These are phyloP conservation scores for Moesziomyces parantarcticus DNA, from an alignment of 1,284 basidiomycete species.

Conservation along the genomic window DNA sequence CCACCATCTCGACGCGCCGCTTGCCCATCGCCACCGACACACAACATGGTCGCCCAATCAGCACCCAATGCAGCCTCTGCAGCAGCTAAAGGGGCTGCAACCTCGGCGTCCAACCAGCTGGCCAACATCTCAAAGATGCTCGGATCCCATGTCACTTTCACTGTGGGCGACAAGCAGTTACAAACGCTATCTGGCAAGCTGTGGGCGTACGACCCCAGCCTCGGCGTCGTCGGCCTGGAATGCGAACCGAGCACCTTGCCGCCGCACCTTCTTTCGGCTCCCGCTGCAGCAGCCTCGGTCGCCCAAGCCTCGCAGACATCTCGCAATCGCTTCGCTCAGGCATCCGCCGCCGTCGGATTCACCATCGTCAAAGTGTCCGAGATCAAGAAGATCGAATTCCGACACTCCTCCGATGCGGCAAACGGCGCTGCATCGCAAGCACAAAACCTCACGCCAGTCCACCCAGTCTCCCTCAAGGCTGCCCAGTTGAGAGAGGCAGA, in stretches of 20 bases:
- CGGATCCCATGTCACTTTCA: constrained; percentile 34
- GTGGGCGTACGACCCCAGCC: constrained; percentile 61
- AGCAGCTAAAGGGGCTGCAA: constrained; percentile 16
- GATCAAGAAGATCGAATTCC: constrained; percentile 55
- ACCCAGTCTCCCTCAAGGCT: constrained; percentile 43
- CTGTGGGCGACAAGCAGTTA: constrained; percentile 37
- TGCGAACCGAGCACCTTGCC: constrained; percentile 35
- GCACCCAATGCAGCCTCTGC: constrained; percentile 14
- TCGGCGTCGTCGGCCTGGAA: constrained; percentile 60
- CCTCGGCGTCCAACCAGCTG: constrained; percentile 26
- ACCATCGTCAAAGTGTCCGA: constrained; percentile 55
- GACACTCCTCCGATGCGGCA: constrained; percentile 7
- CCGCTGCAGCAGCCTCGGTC: constrained; percentile 49
- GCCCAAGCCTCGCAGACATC: constrained; percentile 38
- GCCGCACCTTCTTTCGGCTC: constrained; percentile 25
- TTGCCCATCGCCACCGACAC: too few species aligned
- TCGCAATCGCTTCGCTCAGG: constrained; percentile 34
- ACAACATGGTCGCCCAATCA: constrained; percentile 18
- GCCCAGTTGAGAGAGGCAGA: constrained; percentile 51
- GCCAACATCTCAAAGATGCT: constrained; percentile 38
- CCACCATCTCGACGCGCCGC: neutral
- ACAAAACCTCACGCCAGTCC: constrained; percentile 30
- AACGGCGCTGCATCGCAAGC: constrained; percentile 11
- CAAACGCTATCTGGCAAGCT: constrained; percentile 54
- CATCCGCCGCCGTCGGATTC: constrained; percentile 49